Evolutionary conservation across 2,329 filamentous ascomycete species (phyloP).

Genomic region (Lecanicillium sp.): DNA sequence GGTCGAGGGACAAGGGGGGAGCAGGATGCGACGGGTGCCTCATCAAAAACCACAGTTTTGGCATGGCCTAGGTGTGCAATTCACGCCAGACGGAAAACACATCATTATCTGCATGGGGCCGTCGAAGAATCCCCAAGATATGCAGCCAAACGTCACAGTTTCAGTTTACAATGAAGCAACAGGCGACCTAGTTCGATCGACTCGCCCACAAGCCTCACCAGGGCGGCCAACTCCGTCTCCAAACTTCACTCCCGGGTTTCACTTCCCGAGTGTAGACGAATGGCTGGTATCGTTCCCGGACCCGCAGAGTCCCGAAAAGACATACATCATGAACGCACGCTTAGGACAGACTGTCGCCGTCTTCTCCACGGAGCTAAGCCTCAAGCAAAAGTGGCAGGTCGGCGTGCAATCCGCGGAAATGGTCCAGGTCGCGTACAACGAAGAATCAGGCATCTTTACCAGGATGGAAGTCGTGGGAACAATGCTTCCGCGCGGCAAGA

Average conservation of each 20-base stretch:
- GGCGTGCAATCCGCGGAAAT: slow-evolving; percentile 2
- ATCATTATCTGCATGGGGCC: slow-evolving; percentile 7
- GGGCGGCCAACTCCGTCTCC: neutral
- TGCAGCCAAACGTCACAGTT: slow-evolving; percentile 4
- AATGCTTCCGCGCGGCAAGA: slow-evolving; percentile 4
- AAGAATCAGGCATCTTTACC: slow-evolving; percentile 5
- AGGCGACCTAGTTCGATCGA: neutral
- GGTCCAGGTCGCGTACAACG: slow-evolving; percentile 1
- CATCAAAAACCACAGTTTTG: slow-evolving; percentile 1
- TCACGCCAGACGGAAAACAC: slow-evolving; percentile 7
- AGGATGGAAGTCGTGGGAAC: slow-evolving; percentile 3
- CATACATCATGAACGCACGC: slow-evolving; percentile 8
- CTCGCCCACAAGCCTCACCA: neutral
- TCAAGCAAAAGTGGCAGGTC: slow-evolving; percentile 7
- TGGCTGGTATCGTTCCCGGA: slow-evolving; percentile 9
- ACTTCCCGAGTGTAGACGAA: slow-evolving; percentile 6
- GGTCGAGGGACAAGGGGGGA: no score
- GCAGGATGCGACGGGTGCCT: no score
- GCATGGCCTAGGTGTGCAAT: slow-evolving; percentile 5
- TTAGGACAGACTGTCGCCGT: slow-evolving; percentile 7
- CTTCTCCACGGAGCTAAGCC: slow-evolving; percentile 3
- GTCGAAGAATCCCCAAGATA: neutral
- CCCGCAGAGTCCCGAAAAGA: slow-evolving; percentile 4
- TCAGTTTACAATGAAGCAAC: slow-evolving; percentile 2
- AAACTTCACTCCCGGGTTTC: slow-evolving; percentile 6